These are phyloP conservation scores for Colletotrichum tofieldiae DNA, from an alignment of 2,329 filamentous ascomycete species.

Conservation along the genomic window DNA sequence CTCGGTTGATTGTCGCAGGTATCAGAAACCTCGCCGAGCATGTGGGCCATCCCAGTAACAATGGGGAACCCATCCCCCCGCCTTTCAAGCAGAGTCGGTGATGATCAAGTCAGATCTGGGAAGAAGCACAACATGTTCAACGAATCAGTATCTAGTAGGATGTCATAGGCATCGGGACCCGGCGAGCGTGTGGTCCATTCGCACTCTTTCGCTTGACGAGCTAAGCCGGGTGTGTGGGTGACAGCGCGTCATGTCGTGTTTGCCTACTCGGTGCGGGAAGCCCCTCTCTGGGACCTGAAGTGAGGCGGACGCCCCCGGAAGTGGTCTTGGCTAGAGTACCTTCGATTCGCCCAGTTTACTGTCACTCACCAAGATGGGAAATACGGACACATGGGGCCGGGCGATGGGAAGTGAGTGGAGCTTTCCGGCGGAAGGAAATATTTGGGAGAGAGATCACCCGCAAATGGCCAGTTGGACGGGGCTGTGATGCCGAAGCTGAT, in stretches of 20 bases:
- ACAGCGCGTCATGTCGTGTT: neutral
- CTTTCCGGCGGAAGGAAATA: neutral
- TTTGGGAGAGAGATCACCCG: neutral
- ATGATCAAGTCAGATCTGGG: neutral
- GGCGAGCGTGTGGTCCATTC: neutral
- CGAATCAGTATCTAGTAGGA: constrained; percentile 5
- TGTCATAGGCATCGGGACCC: neutral
- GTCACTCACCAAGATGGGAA: constrained; percentile 14
- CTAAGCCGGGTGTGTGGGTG: neutral
- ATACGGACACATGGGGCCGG: neutral
- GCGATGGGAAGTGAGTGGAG: constrained; percentile 1
- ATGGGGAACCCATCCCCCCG: neutral
- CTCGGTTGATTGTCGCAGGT: neutral
- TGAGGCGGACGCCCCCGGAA: neutral
- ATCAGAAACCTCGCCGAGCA: neutral
- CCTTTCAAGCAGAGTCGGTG: neutral
- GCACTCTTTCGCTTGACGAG: neutral
- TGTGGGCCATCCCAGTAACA: neutral
- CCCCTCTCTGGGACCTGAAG: neutral
- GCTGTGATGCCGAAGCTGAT: constrained; percentile 1
- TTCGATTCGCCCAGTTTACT: constrained; percentile 3
- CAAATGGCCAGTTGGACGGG: neutral
- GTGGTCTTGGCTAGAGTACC: neutral
- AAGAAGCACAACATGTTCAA: neutral
- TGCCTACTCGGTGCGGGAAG: neutral